These are phyloP conservation scores for Seiridium cupressi DNA, from an alignment of 2,329 filamentous ascomycete genomes.

Conservation along the genomic window DNA sequence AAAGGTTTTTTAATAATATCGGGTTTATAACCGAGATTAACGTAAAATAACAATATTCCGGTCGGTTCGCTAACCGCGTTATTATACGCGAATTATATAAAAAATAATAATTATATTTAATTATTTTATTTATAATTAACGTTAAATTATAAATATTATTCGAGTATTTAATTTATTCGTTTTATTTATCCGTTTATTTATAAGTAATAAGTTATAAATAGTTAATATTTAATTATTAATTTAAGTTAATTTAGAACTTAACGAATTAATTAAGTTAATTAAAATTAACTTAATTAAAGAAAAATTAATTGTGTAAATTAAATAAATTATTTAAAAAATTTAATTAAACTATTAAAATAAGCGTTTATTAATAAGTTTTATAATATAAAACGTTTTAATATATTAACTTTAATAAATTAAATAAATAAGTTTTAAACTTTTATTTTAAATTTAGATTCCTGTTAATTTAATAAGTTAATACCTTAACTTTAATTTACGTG, in stretches of 20 bases:
- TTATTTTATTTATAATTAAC: slow-evolving; percentile 11
- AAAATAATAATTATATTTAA: slow-evolving; percentile 6
- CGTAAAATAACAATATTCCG: not conserved
- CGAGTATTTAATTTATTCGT: not conserved
- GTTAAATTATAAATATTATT: slow-evolving; percentile 10
- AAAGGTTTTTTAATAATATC: not conserved
- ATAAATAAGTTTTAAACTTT: not conserved
- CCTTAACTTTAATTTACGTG: not conserved
- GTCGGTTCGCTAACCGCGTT: not conserved
- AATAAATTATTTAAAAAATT: no score
- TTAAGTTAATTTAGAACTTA: no score
- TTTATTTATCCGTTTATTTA: slow-evolving; percentile 14
- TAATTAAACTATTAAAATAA: no score
- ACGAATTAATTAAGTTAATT: not conserved
- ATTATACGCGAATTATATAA: slow-evolving; percentile 8
- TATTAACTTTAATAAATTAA: not conserved
- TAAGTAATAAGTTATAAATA: slow-evolving; percentile 9
- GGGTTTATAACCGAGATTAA: not conserved
- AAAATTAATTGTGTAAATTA: not conserved
- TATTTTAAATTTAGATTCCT: not conserved
- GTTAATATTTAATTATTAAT: not conserved
- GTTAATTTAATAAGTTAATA: not conserved
- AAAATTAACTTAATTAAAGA: not conserved
- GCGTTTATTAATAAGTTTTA: no score
- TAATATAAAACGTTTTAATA: no score